Evolutionary conservation across 2,329 filamentous ascomycete genomes (phyloP).

Genomic region (Whalleya microplaca): DNA sequence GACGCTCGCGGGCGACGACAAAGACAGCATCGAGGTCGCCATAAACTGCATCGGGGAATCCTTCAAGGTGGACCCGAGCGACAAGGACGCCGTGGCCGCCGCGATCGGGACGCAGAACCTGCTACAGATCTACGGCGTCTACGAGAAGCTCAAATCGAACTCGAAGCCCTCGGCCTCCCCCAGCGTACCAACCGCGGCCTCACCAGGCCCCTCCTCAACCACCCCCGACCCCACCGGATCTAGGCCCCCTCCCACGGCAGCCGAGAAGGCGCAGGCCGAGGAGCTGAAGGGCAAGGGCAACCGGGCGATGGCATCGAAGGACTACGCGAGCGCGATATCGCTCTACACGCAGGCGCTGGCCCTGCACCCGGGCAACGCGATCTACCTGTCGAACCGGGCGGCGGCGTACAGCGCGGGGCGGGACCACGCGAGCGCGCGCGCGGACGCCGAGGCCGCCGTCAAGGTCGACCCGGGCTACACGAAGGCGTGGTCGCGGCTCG

Average conservation of each 20-base stretch:
- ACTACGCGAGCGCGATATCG: conserved; percentile 81
- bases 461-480: conserved; percentile 89
- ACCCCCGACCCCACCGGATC: conserved; percentile 31
- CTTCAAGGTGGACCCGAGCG: conserved; percentile 89
- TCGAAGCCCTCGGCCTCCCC: conserved; percentile 42
- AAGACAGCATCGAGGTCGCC: conserved; percentile 92
- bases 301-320: conserved; percentile 91
- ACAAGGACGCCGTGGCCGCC: conserved; percentile 71
- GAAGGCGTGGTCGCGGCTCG: conserved; percentile 94
- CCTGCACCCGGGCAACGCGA: conserved; percentile 82
- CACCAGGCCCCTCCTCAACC: conserved; percentile 31
- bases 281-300: conserved; percentile 89
- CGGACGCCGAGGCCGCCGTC: conserved; percentile 90
- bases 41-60: conserved; percentile 92
- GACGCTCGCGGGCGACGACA: conserved; percentile 83
- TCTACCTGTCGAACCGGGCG: conserved; percentile 97
- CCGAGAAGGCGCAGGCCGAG: conserved; percentile 79
- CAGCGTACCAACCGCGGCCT: conserved; percentile 40
- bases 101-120: conserved; percentile 87
- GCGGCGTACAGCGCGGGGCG: conserved; percentile 86
- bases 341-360: conserved; percentile 86
- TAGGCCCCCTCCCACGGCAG: conserved; percentile 49
- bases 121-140: conserved; percentile 89
- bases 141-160: conserved; percentile 84
- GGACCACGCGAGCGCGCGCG: conserved; percentile 81